phyloP scores from a whole-genome alignment of 1,139 yeast species.

The Lodderomyces margitis region DNA sequence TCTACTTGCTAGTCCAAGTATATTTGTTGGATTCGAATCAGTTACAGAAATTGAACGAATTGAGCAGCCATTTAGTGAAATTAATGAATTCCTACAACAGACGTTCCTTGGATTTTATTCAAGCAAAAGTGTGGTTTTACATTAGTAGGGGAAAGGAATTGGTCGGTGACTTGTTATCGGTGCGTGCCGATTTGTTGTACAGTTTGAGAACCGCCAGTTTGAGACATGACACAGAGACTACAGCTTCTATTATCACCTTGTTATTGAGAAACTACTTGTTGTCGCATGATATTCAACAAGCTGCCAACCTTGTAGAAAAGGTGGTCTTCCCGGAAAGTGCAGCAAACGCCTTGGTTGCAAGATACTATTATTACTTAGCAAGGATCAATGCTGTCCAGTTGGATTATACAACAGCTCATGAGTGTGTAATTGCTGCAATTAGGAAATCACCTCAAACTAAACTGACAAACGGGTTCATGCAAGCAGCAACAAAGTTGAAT shows the following conservation, averaged over 20 bases:
- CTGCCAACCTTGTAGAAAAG: conserved; percentile 86
- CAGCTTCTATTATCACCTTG: conserved; percentile 81
- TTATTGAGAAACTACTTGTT: conserved; percentile 77
- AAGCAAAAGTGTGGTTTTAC: conserved; percentile 93
- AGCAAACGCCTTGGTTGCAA: conserved; percentile 84
- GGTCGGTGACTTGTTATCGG: conserved; percentile 52
- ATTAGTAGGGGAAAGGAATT: conserved; percentile 78
- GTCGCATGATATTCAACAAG: conserved; percentile 81
- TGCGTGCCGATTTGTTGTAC: conserved; percentile 67
- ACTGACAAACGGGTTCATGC: conserved; percentile 82
- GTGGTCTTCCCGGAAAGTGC: conserved; percentile 84
- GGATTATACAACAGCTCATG: conserved; percentile 88
- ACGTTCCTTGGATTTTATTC: conserved; percentile 80
- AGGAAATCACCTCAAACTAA: conserved; percentile 96
- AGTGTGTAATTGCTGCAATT: conserved; percentile 86
- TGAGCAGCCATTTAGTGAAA: conserved; percentile 54
- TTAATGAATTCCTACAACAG: conserved; percentile 67
- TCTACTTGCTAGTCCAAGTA: conserved; percentile 77
- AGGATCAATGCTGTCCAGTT: conserved; percentile 88
- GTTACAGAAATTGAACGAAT: conserved; percentile 46
- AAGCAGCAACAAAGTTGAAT: conserved; percentile 84
- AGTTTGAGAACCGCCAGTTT: conserved; percentile 87
- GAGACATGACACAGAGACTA: conserved; percentile 90
- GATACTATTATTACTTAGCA: conserved; percentile 88
- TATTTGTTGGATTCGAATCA: conserved; percentile 65